Evolutionary conservation across 768 basidiomycete species (phyloP).

Genomic region (Termitomyces sp.): DNA sequence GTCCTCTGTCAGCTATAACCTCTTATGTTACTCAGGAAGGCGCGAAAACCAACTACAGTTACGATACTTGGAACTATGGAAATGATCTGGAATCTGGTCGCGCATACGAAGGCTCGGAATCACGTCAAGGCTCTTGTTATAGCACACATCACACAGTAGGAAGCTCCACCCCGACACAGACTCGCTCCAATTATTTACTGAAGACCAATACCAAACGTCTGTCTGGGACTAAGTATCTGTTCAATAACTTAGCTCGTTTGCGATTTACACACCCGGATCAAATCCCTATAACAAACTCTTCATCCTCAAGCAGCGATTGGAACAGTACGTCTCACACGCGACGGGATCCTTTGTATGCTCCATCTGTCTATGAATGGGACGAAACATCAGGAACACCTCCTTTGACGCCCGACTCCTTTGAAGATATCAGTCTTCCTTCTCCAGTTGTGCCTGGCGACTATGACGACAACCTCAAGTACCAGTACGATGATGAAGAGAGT

Average conservation of each 20-base stretch:
- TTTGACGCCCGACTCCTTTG: conserved; percentile 24
- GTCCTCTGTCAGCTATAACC: conserved; percentile 14
- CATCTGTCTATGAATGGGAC: conserved; percentile 3
- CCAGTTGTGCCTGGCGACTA: conserved; percentile 7
- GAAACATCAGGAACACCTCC: conserved; percentile 22
- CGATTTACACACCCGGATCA: conserved; percentile 13
- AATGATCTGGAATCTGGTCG: conserved; percentile 16
- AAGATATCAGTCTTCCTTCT: conserved; percentile 14
- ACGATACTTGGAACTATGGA: conserved; percentile 10
- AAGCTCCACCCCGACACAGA: conserved; percentile 19
- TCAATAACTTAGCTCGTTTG: conserved; percentile 19
- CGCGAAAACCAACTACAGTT: neutral
- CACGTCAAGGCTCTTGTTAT: conserved; percentile 6
- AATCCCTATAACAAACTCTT: conserved; percentile 3
- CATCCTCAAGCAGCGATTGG: neutral
- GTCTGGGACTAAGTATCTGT: conserved; percentile 20
- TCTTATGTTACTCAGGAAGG: conserved; percentile 12
- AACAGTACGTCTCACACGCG: neutral
- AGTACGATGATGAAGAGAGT: conserved; percentile 15
- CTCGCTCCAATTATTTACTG: conserved; percentile 19
- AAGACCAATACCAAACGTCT: conserved; percentile 17
- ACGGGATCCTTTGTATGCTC: conserved; percentile 1
- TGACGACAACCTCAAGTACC: conserved; percentile 12
- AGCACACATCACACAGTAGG: conserved; percentile 1
- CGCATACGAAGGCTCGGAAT: neutral